Evolutionary conservation across 75 land plant genomes (phyloP), one percentile per base, ranked within the genome.

Genomic region (Picea glauca): DNA sequence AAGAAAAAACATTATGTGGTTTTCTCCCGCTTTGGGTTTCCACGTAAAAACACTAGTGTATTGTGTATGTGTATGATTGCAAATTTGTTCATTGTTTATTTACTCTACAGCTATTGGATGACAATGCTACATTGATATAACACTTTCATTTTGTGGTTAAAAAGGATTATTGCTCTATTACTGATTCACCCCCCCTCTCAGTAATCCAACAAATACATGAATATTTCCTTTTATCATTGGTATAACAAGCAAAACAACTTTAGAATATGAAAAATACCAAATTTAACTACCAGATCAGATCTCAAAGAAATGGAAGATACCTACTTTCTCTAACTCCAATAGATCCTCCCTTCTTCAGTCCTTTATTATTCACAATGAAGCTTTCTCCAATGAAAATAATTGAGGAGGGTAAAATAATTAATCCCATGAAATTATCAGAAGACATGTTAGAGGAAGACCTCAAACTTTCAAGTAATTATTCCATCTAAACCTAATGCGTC

Each of bases 361-460:
- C 96, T 62, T 92, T 94, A 83, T 94, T 94, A 88, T 94, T 94
- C 57, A 94, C 75, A 78, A 94, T 94, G 78, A 92, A 92, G 62
- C 96, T 94, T 62, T 91, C 86, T 9, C 96, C 94, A 77, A 94
- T 94, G 88, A 94, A 94, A 58, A 90, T 63, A 76, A 94, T 94
- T 0, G 94, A 94, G 21, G 89, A 86, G 32, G 92, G 74, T 32
- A 94, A 94, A 78, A 94, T 66, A 15, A 84, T 60, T 38, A 94
- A 84, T 62, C 96, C 94, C 79, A 76, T 81, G 65, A 91, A 76
- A 82, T 92, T 94, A 62, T 90, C 94, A 3, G 84, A 46, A 26
- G 90, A 74, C 43, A 74, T 50, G 58, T 30, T 23, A 56, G 75
- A 43, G 9, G 75, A 50, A 54, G 75, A 21, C 13, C 46, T 57